Base-by-base conservation (phyloP, 768 basidiomycete genomes). In the Phylloporus sp. region DNA sequence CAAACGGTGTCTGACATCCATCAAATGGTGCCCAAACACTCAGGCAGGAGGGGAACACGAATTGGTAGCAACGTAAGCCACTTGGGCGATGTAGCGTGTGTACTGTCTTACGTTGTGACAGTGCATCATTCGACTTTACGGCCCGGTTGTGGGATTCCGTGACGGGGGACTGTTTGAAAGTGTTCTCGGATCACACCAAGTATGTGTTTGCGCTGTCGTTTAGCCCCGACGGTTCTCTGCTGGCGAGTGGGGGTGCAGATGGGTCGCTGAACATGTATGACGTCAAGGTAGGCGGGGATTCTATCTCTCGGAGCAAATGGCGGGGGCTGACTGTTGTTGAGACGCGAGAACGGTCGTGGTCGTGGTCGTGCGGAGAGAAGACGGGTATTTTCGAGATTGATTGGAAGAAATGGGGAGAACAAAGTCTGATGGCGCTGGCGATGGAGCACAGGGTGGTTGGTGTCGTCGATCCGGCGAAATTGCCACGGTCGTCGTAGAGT, bases 91-190 rank as follows among this genome's bases (percentile, higher is more conserved):
- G 37, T n/a, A 40, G 20, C 26, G 17, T 27, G 33, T 27, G 20
- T 17, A 38, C 21, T 31, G 53, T 18, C 53, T 53, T 17, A 39
- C 37, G 21, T 23, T 44, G 38, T 24, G 28, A 23, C 54, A 91
- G 87, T 8, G 79, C 83, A 9, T 89, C 89, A 5, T 90, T 90
- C 58, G 92, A 95, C 59, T 71, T 72, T 13, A 87, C 89, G 2
- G 79, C 86, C 5, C 80, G 88, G 33, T 54, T 95, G 24, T 95
- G 91, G 91, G 85, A 93, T 64, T 79, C 82, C 4, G 74, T 77
- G 36, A 84, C 84, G 0, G 90, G 90, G 23, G 75, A 79, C 35
- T 93, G 90, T 60, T 63, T 90, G 27, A 74, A 80, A 50, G 71
- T 81, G 17, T 84, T 95, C 58, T 63, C 65, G 6, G 86, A 90